These are phyloP conservation scores for Kodamaea nitidulidarum DNA, from an alignment of 805 yeast genomes.

Conservation along the genomic window DNA sequence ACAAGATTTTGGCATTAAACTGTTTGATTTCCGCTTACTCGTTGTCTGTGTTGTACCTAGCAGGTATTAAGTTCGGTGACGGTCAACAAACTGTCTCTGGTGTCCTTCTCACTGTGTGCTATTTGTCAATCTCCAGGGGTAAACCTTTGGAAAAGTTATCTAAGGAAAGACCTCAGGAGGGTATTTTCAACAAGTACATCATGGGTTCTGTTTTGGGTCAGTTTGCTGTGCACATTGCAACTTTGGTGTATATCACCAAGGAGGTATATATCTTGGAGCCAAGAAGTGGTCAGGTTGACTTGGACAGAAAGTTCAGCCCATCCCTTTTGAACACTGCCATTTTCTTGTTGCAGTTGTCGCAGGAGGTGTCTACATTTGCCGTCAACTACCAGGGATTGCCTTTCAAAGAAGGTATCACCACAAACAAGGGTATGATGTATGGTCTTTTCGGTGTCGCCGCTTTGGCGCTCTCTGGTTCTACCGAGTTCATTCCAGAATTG, in stretches of 20 bases:
- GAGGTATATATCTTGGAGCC: conserved; percentile 90
- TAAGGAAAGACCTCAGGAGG: conserved; percentile 94
- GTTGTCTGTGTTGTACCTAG: conserved; percentile 85
- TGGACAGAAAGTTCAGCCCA: conserved; percentile 84
- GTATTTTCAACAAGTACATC: conserved; percentile 89
- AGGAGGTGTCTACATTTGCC: conserved; percentile 96
- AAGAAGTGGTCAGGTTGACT: conserved; percentile 82
- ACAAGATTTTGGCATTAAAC: conserved; percentile 93
- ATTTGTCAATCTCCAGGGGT: conserved; percentile 92
- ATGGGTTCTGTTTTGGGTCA: conserved; percentile 98
- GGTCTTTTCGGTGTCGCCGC: conserved; percentile 90
- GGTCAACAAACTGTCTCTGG: conserved; percentile 98
- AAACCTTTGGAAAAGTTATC: conserved; percentile 84
- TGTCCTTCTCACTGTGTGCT: conserved; percentile 84
- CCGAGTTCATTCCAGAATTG: conserved; percentile 91
- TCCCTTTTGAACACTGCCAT: conserved; percentile 94
- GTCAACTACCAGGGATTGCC: conserved; percentile 97
- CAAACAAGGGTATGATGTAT: conserved; percentile 94
- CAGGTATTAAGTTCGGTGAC: conserved; percentile 98
- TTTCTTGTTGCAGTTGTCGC: conserved; percentile 89
- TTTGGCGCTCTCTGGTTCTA: conserved; percentile 84
- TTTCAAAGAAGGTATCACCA: conserved; percentile 84
- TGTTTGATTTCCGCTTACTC: conserved; percentile 97
- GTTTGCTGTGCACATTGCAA: conserved; percentile 84
- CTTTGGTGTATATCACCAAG: conserved; percentile 76